These are phyloP conservation scores for Fusarium piperis DNA, from an alignment of 2,329 filamentous ascomycete species.

Conservation along the genomic window DNA sequence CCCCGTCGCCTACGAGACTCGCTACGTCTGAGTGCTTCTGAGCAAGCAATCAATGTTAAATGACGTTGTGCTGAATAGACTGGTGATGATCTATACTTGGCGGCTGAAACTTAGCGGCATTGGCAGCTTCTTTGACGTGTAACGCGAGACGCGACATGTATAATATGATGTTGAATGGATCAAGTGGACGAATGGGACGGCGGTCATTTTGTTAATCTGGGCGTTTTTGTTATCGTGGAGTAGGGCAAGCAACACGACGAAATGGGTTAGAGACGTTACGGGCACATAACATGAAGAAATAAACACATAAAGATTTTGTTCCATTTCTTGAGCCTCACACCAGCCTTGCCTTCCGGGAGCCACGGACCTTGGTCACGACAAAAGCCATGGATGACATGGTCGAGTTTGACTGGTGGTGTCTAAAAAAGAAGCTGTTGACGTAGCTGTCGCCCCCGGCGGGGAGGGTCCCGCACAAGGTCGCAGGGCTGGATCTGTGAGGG, in stretches of 20 bases:
- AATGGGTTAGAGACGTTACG: not conserved
- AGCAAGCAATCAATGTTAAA: not conserved
- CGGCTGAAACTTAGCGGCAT: slow-evolving; percentile 26
- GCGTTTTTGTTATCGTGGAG: slow-evolving; percentile 15
- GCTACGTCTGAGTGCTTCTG: slow-evolving; percentile 13
- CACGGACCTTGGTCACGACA: slow-evolving; percentile 17
- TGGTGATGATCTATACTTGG: slow-evolving; percentile 8
- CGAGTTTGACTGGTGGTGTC: not conserved
- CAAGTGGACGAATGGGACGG: not conserved
- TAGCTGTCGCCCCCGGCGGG: slow-evolving; percentile 24
- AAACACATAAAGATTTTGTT: not conserved
- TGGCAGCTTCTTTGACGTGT: slow-evolving; percentile 19
- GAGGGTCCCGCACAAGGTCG: slow-evolving; percentile 22
- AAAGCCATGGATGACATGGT: not conserved
- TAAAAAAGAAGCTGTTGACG: slow-evolving; percentile 18
- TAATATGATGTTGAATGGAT: not conserved
- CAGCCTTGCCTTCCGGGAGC: slow-evolving; percentile 13
- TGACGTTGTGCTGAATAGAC: slow-evolving; percentile 23
- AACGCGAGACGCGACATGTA: slow-evolving; percentile 16
- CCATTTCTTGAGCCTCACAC: not conserved
- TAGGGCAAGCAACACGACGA: slow-evolving; percentile 1
- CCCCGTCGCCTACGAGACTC: slow-evolving; percentile 34
- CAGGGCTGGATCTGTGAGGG: slow-evolving; percentile 25
- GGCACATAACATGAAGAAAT: not conserved
- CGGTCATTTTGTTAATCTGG: slow-evolving; percentile 14